Evolutionary conservation across 2,329 filamentous ascomycete species (phyloP), one percentile per base, ranked within the genome.

Genomic region (Teratosphaeria pseudoeucalypti): DNA sequence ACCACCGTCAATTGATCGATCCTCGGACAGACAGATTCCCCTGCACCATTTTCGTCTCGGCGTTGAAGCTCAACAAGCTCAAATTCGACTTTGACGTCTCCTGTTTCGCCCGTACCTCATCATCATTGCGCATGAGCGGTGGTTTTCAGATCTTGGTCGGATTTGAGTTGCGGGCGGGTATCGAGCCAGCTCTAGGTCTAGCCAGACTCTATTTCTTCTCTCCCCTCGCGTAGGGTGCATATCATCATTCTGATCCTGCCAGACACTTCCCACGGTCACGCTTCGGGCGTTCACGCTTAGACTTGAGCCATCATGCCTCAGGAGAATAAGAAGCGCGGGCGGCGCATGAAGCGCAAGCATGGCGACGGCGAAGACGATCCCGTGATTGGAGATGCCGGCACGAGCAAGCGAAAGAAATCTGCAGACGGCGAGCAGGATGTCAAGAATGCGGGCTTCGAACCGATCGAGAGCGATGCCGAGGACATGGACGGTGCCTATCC

Each of bases 321-420:
- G 70, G 81, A 84, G 70, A 74, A 80, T 66, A 82, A 80, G 70
- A 82, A 83, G 70, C 79, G 80, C 64, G 79, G 82, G 62, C 78
- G 82, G 60, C 79, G 82, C 66, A 79, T 77, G 66, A 80, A 80
- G 68, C 76, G 76, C 54, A 79, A 81, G 52, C 70, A 74, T 49
- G 73, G 76, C 26, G 63, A 60, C 12, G 56, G 55, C 27, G 59
- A 58, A 55, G 52, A 52, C 11, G n/a, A 52, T 49, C 68, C 43
- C 14, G 49, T n/a, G 19, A 34, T 57, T 5, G 61, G 61, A 6
- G 59, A 65, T 26, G 77, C 80, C 64, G 70, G 74, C 58, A 66
- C 58, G 58, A 67, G 61, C 57, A 73, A 74, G 55, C 72, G 71
- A 58, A 73, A 75, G 57, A 75, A 74, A 58, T 72, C 76, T 27